Conservation (phyloP, 306 rosid species). For the Sphenostylis stenocarpa region DNA sequence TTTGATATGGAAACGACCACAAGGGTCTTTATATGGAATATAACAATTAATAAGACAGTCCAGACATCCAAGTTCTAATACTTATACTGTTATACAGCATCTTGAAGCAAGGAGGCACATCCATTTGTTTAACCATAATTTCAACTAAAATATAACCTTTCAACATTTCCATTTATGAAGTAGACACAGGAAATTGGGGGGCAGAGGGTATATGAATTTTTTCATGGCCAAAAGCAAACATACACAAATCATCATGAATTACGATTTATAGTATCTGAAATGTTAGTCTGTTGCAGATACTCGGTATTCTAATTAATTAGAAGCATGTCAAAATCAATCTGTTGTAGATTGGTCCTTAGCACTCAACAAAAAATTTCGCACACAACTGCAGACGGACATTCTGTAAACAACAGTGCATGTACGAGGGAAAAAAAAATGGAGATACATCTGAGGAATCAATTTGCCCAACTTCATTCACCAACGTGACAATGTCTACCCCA, state of each 20-base stretch:
- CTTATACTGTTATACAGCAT: not conserved
- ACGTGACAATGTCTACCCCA: not conserved
- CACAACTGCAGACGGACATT: not conserved
- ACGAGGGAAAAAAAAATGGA: no score
- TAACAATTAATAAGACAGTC: not conserved
- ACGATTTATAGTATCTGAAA: not conserved
- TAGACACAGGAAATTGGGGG: not conserved
- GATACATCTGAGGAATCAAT: no score
- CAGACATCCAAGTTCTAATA: not conserved
- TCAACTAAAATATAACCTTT: conserved; percentile 3
- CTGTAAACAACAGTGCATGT: not conserved
- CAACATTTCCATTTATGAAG: not conserved
- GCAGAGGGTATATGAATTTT: not conserved
- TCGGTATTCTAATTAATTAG: no score
- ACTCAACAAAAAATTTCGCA: no score
- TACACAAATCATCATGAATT: not conserved
- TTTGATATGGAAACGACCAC: conserved; percentile 1
- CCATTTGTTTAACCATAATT: conserved; percentile 13
- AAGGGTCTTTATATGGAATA: not conserved
- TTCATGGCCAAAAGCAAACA: not conserved
- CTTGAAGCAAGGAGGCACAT: not conserved
- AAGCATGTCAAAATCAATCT: not conserved
- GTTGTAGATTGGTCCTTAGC: not conserved
- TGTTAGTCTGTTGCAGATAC: not conserved
- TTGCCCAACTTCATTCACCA: not conserved